Evolutionary conservation across 768 basidiomycete genomes (phyloP), one percentile per base, ranked within the genome.

Genomic region (Xerocomus brunneocitrinus): DNA sequence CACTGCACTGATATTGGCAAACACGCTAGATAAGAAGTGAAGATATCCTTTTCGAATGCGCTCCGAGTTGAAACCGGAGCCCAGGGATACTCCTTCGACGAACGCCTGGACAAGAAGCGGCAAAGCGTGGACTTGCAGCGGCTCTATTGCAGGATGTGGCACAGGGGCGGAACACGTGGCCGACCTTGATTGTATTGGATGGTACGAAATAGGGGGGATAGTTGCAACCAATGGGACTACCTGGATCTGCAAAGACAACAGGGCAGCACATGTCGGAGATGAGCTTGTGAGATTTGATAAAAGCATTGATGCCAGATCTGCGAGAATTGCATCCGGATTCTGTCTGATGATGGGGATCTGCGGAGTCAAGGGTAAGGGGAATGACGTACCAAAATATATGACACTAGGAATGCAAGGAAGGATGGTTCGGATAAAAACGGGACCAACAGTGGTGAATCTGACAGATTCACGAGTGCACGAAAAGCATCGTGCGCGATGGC

Each of bases 241-340:
- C 3, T 83, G 72, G 44, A 97, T 78, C 54, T 81, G 81, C 41
- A 94, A 73, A 1, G 75, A 74, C 5, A 92, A 72, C 8, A 98
- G 68, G 8, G 77, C 67, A 9, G 79, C 73, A 58, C 89, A 87
- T 49, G 88, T 79, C 0, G 79, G 70, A 2, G 88, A 76, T 41
- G 89, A 84, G 5, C 88, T 79, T 8, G 92, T 89, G 32, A 97
- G 73, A 72, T 98, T 98, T n/a, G 94, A 95, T 9, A 98, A 79
- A 1, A 98, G 77, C 95, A 98, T 98, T n/a, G 91, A 81, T 3
- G 94, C 92, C 19, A 98, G 82, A 74, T 98, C 95, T 32, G 93
- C 92, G 27, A 98, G 85, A 53, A 87, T 83, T 9, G 95, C 84
- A 55, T 87, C 82, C n/a, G 91, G 87, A 70, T 93, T 89, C 94